Base-by-base conservation (phyloP, 2,329 filamentous ascomycete genomes). In the Botryotinia narcissicola region DNA sequence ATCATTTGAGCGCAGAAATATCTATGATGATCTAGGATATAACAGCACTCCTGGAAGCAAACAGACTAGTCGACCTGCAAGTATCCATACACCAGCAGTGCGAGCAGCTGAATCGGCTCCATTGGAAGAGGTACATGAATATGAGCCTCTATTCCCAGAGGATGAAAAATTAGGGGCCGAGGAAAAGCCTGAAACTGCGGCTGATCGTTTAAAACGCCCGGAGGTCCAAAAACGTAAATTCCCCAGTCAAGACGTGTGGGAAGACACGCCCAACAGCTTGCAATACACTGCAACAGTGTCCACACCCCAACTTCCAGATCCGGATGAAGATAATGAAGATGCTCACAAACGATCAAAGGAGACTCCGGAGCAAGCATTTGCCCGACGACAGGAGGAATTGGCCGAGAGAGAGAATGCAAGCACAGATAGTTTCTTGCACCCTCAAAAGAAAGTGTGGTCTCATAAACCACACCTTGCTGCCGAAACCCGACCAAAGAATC, bases 221-320 rank as follows among this genome's bases (percentile, higher is more conserved):
- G 84, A 86, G 57, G 75, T 84, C 72, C 86, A 89, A 76, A 84
- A 87, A 75, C 88, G 89, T 76, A 91, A 92, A 75, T 99, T 99
- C 83, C 96, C 96, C 1, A 98, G 95, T 82, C 92, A 95, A 81
- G 96, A 99, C 81, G 89, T 98, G 59, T 99, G 96, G 96, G 96
- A 99, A 84, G 97, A 99, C 81, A 92, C 94, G 0, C 96, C 97
- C 6, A 92, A 91, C 80, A 97, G 94, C 82, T 86, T 93, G 70
- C 90, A 96, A 79, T 90, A 88, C 79, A 91, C 89, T 48, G 91
- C 95, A 4, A 94, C 93, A 74, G 95, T 98, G 12, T 93, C 92
- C 4, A 96, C 93, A 0, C 94, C 94, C 1, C 92, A 94, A 78
- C 80, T 87, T 46, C 84, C 86, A 0, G 70, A 69, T 16, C 66